Percentiles rank a stretch among this genome's conserved stretches.
Evolutionary conservation across 768 basidiomycete species (phyloP).

Genomic region (Amanita pseudoporphyria): DNA sequence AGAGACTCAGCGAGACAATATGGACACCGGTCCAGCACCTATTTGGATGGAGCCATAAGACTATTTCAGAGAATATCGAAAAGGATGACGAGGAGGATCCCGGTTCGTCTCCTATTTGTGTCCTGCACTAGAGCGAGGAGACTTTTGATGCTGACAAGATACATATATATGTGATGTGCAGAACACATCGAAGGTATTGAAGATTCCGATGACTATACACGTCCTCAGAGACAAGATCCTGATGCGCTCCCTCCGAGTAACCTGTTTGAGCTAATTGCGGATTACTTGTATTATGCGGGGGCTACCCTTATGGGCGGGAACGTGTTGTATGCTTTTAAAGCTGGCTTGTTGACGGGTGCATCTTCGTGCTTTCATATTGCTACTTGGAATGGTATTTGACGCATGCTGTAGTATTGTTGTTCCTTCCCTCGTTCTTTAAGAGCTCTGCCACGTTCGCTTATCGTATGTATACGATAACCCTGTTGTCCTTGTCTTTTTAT

Average conservation of each 20-base stretch:
- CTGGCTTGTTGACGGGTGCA: slow-evolving; percentile 54
- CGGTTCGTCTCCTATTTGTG: slow-evolving; percentile 6
- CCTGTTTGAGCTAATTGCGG: slow-evolving; percentile 40
- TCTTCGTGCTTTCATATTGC: too few relatives aligned
- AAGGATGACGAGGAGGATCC: too few relatives aligned
- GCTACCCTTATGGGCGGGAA: slow-evolving; percentile 46
- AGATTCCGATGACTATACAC: too few relatives aligned
- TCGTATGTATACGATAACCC: slow-evolving; percentile 42
- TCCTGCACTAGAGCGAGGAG: not conserved
- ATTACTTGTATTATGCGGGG: slow-evolving; percentile 29
- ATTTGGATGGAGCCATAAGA: slow-evolving; percentile 31
- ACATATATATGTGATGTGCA: too few relatives aligned
- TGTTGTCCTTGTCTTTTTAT: not conserved
- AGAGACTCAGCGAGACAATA: slow-evolving; percentile 24
- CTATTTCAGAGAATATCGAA: slow-evolving; percentile 34
- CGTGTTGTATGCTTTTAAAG: slow-evolving; percentile 61
- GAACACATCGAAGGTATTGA: too few relatives aligned
- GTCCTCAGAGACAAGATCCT: too few relatives aligned
- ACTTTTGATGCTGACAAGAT: not conserved
- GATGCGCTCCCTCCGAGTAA: slow-evolving; percentile 66
- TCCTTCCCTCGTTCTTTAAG: too few relatives aligned
- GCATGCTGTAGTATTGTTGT: too few relatives aligned
- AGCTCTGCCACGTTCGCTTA: too few relatives aligned
- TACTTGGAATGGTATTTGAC: too few relatives aligned
- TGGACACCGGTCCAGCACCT: slow-evolving; percentile 43